Evolutionary conservation across 768 basidiomycete species (phyloP), one percentile per base, ranked within the genome.

Genomic region (Trametes coccinea): DNA sequence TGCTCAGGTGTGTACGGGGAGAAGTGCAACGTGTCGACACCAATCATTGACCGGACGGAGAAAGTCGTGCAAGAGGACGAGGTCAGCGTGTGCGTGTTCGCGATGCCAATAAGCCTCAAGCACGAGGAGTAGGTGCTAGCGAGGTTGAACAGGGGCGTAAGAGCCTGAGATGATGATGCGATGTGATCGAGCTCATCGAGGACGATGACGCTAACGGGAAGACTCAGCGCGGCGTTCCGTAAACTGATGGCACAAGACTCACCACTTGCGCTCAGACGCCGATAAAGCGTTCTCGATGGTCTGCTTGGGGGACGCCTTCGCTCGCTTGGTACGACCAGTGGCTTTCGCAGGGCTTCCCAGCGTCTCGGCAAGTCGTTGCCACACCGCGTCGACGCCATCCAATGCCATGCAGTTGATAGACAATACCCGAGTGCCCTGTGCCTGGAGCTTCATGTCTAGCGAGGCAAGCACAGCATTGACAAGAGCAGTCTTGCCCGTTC

Each of bases 171-270:
- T 9, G 83, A 85, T 3, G 85, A 79, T 14, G 85, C 83, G 63
- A 92, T 84, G 70, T 93, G 90, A 70, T 95, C 93, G 41, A 95
- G 82, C 71, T 95, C 93, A 70, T 95, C 93, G 34, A 95, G 84
- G 51, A 95, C 80, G 57, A 95, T 76, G 46, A 95, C 76, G 65
- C 91, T 92, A 44, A 43, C 37, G 22, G 43, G 49, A 55, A 30
- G 64, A 10, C 46, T 64, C 34, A 66, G 51, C 31, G 37, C 72
- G 59, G 74, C 60, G 11, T 41, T 5, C 4, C 17, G 45, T 31
- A 27, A 14, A 33, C 8, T 16, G 39, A 34, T 8, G 16, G 29
- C 1, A 43, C 2, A 34, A 27, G 10, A 67, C 70, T 48, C 60
- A 88, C 86, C 83, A 89, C 82, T 85, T 85, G 54, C 73, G 75